phyloP scores from a whole-genome alignment of 257 asterid species.

The Solanum bulbocastanum region DNA sequence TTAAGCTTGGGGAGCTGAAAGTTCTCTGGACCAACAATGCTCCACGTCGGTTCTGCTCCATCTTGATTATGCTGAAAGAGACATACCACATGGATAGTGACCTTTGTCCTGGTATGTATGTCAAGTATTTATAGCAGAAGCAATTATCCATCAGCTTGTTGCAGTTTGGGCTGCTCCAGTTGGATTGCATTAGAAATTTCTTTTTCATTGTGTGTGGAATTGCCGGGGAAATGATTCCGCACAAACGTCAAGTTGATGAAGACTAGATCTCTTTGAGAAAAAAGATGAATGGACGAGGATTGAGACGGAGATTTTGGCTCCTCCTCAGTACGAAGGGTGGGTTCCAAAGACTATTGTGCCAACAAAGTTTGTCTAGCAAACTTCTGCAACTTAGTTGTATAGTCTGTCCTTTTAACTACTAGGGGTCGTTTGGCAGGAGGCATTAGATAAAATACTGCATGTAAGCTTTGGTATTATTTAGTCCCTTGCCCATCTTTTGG shows the following conservation, averaged over 20 bases:
- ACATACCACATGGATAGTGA: not conserved
- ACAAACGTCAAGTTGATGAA: not conserved
- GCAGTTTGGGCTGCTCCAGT: not conserved
- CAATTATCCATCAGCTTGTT: not conserved
- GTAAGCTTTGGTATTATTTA: not conserved
- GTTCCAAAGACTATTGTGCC: not conserved
- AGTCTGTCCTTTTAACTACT: not conserved
- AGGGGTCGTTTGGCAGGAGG: not conserved
- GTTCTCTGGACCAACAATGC: not conserved
- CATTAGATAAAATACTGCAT: not conserved
- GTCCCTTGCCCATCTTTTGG: not conserved
- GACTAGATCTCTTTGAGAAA: not conserved
- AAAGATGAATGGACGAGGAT: not conserved
- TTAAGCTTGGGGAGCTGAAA: not conserved
- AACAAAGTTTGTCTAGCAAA: not conserved
- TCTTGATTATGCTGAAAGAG: not conserved
- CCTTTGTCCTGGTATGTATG: not conserved
- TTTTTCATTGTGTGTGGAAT: not conserved
- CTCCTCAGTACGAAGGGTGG: not conserved
- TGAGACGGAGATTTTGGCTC: not conserved
- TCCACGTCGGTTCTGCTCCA: not conserved
- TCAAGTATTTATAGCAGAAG: not conserved
- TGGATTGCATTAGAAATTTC: not conserved
- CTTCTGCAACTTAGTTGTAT: not conserved
- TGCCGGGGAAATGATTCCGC: not conserved